These are phyloP conservation scores for Thermoascus crustaceus DNA, from an alignment of 2,329 filamentous ascomycete genomes.

Conservation along the genomic window DNA sequence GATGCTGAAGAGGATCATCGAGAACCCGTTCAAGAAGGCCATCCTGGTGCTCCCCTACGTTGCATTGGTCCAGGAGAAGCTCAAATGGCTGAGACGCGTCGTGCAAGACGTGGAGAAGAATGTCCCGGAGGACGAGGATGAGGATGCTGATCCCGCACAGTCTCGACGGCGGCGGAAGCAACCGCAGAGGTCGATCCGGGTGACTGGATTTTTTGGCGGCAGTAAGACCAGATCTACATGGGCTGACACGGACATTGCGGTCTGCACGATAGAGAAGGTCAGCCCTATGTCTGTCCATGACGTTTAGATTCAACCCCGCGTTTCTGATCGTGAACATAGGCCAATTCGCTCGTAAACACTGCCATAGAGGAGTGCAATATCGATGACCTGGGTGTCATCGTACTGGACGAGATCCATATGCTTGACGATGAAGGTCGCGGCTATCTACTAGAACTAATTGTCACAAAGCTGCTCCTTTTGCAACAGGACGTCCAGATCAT, in stretches of 20 bases:
- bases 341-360: slow-evolving; percentile 64
- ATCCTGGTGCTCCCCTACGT: slow-evolving; percentile 69
- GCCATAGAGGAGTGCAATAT: slow-evolving; percentile 65
- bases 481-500: slow-evolving; percentile 61
- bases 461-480: slow-evolving; percentile 63
- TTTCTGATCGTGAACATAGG: slow-evolving; percentile 37
- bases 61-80: slow-evolving; percentile 71
- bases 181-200: slow-evolving; percentile 52
- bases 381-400: slow-evolving; percentile 56
- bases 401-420: slow-evolving; percentile 77
- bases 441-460: slow-evolving; percentile 66
- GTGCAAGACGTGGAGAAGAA: slow-evolving; percentile 51
- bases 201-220: slow-evolving; percentile 68
- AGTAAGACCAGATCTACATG: slow-evolving; percentile 59
- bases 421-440: slow-evolving; percentile 67
- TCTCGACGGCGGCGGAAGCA: slow-evolving; percentile 47
- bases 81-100: slow-evolving; percentile 62
- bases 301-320: slow-evolving; percentile 11
- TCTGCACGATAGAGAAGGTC: slow-evolving; percentile 74
- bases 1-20: slow-evolving; percentile 63
- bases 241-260: slow-evolving; percentile 67
- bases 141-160: slow-evolving; percentile 42
- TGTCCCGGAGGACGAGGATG: slow-evolving; percentile 74
- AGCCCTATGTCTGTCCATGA: slow-evolving; percentile 4
- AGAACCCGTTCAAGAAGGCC: slow-evolving; percentile 56